Conservation (phyloP, 108 stramenopile species). For the Cyclotella choctawhatcheeana region DNA sequence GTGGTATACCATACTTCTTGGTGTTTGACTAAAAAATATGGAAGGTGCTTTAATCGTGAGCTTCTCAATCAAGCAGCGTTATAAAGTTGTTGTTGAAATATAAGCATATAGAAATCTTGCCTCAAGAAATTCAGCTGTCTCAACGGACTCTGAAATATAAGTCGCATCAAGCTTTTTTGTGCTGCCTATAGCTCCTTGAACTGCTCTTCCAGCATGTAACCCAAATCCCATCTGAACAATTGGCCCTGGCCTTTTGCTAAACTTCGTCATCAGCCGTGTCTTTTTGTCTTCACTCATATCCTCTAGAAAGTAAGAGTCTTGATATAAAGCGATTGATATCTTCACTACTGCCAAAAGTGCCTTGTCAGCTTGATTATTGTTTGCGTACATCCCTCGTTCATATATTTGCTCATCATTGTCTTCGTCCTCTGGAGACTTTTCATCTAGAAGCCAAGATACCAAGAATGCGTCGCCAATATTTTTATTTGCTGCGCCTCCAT, state of each 20-base stretch:
- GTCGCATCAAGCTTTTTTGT: constrained; percentile 95
- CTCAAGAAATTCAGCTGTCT: constrained; percentile 71
- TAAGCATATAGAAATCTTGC: neutral
- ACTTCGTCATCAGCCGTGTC: constrained; percentile 60
- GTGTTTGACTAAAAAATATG: constrained; percentile 91
- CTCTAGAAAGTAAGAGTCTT: constrained; percentile 75
- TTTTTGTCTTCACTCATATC: constrained; percentile 64
- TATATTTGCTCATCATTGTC: constrained; percentile 12
- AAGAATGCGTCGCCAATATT: constrained; percentile 97
- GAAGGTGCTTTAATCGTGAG: no score
- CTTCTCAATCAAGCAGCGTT: no score
- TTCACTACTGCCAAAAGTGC: constrained; percentile 84
- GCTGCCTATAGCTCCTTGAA: constrained; percentile 97
- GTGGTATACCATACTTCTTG: constrained; percentile 82
- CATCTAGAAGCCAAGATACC: constrained; percentile 83
- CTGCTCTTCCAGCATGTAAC: constrained; percentile 93
- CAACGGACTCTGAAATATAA: constrained; percentile 91
- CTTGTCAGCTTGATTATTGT: constrained; percentile 82
- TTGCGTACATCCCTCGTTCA: constrained; percentile 35
- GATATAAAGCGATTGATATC: constrained; percentile 79
- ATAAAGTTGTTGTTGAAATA: no score
- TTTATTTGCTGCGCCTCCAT: constrained; percentile 90
- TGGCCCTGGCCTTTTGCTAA: constrained; percentile 79
- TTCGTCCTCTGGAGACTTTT: constrained; percentile 28
- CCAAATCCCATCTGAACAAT: constrained; percentile 93